Evolutionary conservation across 2,329 filamentous ascomycete species (phyloP).

Genomic region (Venturia effusa): DNA sequence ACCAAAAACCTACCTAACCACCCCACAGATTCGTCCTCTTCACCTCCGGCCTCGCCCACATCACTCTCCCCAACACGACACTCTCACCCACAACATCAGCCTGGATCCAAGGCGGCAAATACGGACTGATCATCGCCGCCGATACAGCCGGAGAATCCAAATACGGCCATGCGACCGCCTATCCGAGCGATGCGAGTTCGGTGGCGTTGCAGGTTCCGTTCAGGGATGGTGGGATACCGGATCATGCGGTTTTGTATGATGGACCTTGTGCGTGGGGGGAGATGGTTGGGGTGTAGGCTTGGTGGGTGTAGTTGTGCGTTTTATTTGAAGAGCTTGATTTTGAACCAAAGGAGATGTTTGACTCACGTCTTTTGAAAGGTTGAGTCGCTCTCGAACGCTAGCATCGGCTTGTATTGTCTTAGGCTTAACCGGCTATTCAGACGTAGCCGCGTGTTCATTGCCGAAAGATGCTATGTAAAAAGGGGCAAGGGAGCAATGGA

Average conservation of each 20-base stretch:
- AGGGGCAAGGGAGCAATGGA: too few relatives aligned
- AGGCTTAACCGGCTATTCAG: too few relatives aligned
- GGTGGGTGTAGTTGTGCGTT: too few relatives aligned
- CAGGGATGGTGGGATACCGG: slow-evolving; percentile 23
- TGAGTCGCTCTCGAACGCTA: too few relatives aligned
- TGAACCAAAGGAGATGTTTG: too few relatives aligned
- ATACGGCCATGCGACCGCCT: slow-evolving; percentile 31
- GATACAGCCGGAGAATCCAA: slow-evolving; percentile 32
- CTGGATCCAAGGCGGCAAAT: slow-evolving; percentile 12
- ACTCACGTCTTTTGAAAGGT: too few relatives aligned
- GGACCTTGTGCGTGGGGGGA: slow-evolving; percentile 26
- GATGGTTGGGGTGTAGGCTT: slow-evolving; percentile 1
- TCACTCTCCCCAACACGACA: slow-evolving; percentile 5
- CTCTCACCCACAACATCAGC: slow-evolving; percentile 7
- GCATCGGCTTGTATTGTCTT: too few relatives aligned
- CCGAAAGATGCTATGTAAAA: too few relatives aligned
- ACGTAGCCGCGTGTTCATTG: too few relatives aligned
- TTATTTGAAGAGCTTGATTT: too few relatives aligned
- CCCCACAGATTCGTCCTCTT: slow-evolving; percentile 7
- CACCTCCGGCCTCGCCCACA: slow-evolving; percentile 12
- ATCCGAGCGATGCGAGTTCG: slow-evolving; percentile 29
- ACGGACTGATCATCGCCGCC: slow-evolving; percentile 26
- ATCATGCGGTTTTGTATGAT: slow-evolving; percentile 28
- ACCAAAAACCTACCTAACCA: neutral
- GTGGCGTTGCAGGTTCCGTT: slow-evolving; percentile 28